Evolutionary conservation across 2,329 filamentous ascomycete genomes (phyloP).

Genomic region (Erysiphe pulchra): DNA sequence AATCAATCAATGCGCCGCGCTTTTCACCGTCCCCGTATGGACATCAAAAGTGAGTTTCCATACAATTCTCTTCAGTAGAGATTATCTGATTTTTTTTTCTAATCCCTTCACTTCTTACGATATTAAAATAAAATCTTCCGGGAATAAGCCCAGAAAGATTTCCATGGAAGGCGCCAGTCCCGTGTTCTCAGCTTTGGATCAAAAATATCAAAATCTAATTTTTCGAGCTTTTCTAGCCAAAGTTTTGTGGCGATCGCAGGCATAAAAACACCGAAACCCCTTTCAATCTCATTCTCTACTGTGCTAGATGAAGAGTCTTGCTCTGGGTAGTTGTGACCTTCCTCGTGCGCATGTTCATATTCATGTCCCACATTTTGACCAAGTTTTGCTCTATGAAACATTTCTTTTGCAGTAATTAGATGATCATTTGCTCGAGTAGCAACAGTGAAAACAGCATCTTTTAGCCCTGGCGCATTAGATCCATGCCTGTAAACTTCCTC

Average conservation of each 20-base stretch:
- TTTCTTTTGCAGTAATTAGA: conserved; percentile 75
- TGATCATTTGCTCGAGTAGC: conserved; percentile 91
- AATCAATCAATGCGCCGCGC: too few species aligned
- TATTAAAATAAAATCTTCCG: conserved; percentile 20
- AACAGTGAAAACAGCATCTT: conserved; percentile 75
- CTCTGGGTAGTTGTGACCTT: conserved; percentile 29
- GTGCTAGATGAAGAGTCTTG: conserved; percentile 16
- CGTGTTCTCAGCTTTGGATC: conserved; percentile 32
- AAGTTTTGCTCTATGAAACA: conserved; percentile 55
- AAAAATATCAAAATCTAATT: conserved; percentile 64
- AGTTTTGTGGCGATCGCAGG: conserved; percentile 53
- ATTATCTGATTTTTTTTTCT: too few species aligned
- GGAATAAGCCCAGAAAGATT: conserved; percentile 32
- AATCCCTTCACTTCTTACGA: too few species aligned
- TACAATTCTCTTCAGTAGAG: too few species aligned
- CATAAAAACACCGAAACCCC: conserved; percentile 55
- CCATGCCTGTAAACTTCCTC: conserved; percentile 74
- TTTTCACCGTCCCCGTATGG: too few species aligned
- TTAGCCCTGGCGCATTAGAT: conserved; percentile 50
- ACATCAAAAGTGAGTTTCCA: too few species aligned
- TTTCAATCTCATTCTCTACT: conserved; percentile 25
- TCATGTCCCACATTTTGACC: conserved; percentile 58
- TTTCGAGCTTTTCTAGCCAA: conserved; percentile 57
- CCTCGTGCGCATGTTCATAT: conserved; percentile 67
- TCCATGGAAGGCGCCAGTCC: conserved; percentile 75